Percentiles rank a stretch among this genome's conserved stretches.
phyloP scores from a whole-genome alignment of 1,284 basidiomycete genomes.

The Fistulinella cinereoalba region DNA sequence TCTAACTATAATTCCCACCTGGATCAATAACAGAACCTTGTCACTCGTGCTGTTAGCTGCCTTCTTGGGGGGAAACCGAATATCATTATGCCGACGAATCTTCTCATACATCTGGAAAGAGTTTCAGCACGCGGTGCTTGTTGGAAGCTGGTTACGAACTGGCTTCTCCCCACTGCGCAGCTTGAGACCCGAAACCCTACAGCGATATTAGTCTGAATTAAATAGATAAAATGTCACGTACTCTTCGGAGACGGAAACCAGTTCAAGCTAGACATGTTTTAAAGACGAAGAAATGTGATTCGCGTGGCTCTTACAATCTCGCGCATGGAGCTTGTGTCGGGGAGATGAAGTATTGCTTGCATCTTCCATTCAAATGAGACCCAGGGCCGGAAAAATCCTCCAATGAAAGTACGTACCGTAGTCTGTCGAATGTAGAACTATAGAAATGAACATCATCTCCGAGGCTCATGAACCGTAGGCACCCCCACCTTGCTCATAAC shows the following conservation, averaged over 20 bases:
- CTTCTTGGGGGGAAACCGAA: slow-evolving; percentile 69
- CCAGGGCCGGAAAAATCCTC: background rate
- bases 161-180: slow-evolving; percentile 69
- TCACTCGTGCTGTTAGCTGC: slow-evolving; percentile 63
- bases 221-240: slow-evolving; percentile 25
- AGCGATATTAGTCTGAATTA: slow-evolving; percentile 2
- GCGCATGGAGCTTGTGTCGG: slow-evolving; percentile 50
- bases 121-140: background rate
- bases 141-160: slow-evolving; percentile 36
- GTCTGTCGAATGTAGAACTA: slow-evolving; percentile 72
- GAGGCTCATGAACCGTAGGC: slow-evolving; percentile 1
- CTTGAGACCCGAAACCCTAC: slow-evolving; percentile 63
- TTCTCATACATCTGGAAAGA: slow-evolving; percentile 57
- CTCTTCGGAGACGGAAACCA: slow-evolving; percentile 67
- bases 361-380: slow-evolving; percentile 47
- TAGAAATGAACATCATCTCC: slow-evolving; percentile 3
- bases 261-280: slow-evolving; percentile 52
- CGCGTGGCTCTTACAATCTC: slow-evolving; percentile 54
- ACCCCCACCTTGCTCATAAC: slow-evolving; percentile 76
- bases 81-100: slow-evolving; percentile 63
- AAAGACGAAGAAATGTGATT: background rate
- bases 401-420: slow-evolving; percentile 44
- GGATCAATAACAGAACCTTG: slow-evolving; percentile 71
- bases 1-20: slow-evolving; percentile 41
- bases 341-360: slow-evolving; percentile 59